Conservation (phyloP, 2,329 filamentous ascomycete species). For the Incumbomyces delicatus region DNA sequence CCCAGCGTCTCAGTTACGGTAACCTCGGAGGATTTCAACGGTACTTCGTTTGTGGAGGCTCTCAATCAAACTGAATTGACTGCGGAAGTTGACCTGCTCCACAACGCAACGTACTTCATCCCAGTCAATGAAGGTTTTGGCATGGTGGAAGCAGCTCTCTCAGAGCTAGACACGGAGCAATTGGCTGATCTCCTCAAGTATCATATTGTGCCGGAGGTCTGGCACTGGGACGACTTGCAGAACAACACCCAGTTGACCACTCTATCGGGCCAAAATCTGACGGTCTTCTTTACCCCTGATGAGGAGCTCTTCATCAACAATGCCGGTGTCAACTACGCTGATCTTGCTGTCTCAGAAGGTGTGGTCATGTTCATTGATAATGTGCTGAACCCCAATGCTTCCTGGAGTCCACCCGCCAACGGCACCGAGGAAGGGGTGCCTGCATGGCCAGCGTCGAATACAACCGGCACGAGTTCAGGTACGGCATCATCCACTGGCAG, state of each 20-base stretch:
- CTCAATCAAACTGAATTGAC: conserved; percentile 11
- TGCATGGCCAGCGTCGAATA: conserved; percentile 3
- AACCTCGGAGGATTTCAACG: conserved; percentile 8
- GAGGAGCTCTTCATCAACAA: conserved; percentile 10
- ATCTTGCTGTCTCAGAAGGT: conserved; percentile 8
- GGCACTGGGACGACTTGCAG: not conserved
- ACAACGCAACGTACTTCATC: conserved; percentile 9
- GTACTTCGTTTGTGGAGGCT: conserved; percentile 8
- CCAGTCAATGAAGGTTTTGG: conserved; percentile 8
- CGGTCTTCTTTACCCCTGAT: conserved; percentile 3
- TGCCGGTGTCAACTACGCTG: conserved; percentile 7
- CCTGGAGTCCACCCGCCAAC: conserved; percentile 7
- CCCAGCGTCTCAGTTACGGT: too few species aligned
- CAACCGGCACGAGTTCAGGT: conserved; percentile 4
- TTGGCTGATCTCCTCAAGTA: conserved; percentile 11
- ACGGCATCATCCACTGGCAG: conserved; percentile 5
- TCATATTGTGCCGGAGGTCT: conserved; percentile 9
- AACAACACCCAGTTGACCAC: conserved; percentile 9
- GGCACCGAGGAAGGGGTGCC: conserved; percentile 9
- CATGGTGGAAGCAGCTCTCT: conserved; percentile 8
- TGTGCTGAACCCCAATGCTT: conserved; percentile 9
- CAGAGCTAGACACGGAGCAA: conserved; percentile 6
- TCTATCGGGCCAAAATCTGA: conserved; percentile 9
- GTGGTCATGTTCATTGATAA: conserved; percentile 11
- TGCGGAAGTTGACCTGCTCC: conserved; percentile 8